Evolutionary conservation across 1,284 basidiomycete genomes (phyloP).

Genomic region (Leccinum pachyderme): DNA sequence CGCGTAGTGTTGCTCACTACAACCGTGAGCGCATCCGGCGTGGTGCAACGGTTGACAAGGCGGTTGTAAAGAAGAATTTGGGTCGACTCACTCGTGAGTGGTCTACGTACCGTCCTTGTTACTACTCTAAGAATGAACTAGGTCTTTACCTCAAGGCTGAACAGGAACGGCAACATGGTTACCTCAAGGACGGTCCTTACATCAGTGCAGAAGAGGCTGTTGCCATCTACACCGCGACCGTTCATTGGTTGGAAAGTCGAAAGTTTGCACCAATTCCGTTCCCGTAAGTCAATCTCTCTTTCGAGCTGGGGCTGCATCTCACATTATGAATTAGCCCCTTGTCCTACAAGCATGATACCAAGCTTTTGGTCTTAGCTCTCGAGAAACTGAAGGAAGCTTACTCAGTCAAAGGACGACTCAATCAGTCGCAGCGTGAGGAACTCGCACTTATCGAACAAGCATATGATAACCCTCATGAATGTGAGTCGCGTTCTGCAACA

Average conservation of each 20-base stretch:
- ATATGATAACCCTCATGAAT: conserved; percentile 93
- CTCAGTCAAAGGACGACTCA: conserved; percentile 93
- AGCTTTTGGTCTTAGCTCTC: conserved; percentile 89
- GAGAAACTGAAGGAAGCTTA: conserved; percentile 98
- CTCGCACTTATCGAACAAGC: conserved; percentile 95
- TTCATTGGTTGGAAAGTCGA: conserved; percentile 95
- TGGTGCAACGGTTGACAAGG: conserved; percentile 99
- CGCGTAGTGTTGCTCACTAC: conserved; percentile 77
- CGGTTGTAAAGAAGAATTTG: conserved; percentile 95
- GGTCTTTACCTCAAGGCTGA: conserved; percentile 95
- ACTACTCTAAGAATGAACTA: conserved; percentile 25
- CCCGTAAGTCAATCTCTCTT: conserved; percentile 56
- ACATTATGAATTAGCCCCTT: conserved; percentile 60
- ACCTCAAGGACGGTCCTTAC: conserved; percentile 96
- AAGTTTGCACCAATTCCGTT: conserved; percentile 98
- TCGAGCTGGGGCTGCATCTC: neutral
- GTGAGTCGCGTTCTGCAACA: conserved; percentile 36
- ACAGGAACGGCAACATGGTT: conserved; percentile 95
- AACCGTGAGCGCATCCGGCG: conserved; percentile 93
- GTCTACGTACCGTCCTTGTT: neutral
- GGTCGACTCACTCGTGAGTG: conserved; percentile 80
- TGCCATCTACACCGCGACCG: conserved; percentile 95
- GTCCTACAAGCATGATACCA: conserved; percentile 98
- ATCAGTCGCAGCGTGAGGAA: conserved; percentile 96
- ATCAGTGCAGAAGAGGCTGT: conserved; percentile 97